phyloP scores from a whole-genome alignment of 257 asterid species.

The Ilex aquifolium region DNA sequence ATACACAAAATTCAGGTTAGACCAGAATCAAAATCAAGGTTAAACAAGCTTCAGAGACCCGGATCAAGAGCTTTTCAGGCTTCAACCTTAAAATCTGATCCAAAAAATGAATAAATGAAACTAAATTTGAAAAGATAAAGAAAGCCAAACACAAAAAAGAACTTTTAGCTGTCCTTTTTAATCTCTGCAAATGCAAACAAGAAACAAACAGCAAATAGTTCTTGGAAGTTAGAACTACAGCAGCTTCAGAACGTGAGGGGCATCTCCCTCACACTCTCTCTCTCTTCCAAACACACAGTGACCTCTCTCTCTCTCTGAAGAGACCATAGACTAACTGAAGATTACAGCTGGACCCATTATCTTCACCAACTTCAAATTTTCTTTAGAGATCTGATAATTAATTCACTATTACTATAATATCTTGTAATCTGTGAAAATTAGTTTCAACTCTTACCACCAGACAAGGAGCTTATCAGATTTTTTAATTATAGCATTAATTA shows the following conservation, averaged over 20 bases:
- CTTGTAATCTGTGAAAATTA: constrained; percentile 22
- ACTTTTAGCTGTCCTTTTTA: constrained; percentile 14
- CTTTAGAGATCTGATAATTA: constrained; percentile 32
- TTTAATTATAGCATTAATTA: constrained; percentile 57
- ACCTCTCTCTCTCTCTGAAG: constrained; percentile 31
- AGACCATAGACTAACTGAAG: constrained; percentile 40
- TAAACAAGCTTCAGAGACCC: constrained; percentile 13
- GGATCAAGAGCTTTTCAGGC: constrained; percentile 39
- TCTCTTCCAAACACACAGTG: constrained; percentile 22
- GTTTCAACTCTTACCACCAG: constrained; percentile 32
- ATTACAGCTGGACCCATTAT: constrained; percentile 59
- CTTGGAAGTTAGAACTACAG: constrained; percentile 38
- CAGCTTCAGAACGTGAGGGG: constrained; percentile 33
- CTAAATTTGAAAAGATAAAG: constrained; percentile 11
- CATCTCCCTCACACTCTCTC: constrained; percentile 27
- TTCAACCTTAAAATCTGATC: constrained; percentile 40
- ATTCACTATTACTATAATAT: constrained; percentile 5
- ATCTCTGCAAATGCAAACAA: constrained; percentile 48
- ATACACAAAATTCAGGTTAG: constrained; percentile 10
- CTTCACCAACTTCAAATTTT: constrained; percentile 21
- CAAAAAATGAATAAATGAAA: constrained; percentile 10
- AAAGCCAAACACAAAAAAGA: constrained; percentile 30
- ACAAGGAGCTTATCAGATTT: constrained; percentile 54
- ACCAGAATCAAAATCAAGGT: constrained; percentile 14
- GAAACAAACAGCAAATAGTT: constrained; percentile 32